These are phyloP conservation scores for Gentiana macrophylla DNA, from an alignment of 257 asterid genomes.

Conservation along the genomic window DNA sequence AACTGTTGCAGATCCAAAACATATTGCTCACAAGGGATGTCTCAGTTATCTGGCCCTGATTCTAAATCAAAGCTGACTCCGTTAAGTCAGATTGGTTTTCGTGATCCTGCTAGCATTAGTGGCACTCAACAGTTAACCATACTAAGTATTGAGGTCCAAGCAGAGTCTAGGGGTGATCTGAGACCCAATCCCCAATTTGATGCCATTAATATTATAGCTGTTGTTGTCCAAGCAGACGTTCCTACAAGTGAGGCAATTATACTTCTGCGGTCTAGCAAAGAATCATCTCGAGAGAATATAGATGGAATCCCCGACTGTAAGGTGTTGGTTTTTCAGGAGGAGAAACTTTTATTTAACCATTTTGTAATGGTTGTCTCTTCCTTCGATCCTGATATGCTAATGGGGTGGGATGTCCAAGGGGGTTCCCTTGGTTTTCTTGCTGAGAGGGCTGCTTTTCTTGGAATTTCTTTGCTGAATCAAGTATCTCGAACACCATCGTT, in stretches of 20 bases:
- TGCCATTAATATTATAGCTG: constrained; percentile 61
- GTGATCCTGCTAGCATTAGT: constrained; percentile 84
- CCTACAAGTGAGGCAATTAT: constrained; percentile 34
- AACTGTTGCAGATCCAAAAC: constrained; percentile 19
- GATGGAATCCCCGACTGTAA: constrained; percentile 58
- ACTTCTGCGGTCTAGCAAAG: constrained; percentile 46
- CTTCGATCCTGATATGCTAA: constrained; percentile 69
- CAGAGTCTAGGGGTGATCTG: constrained; percentile 84
- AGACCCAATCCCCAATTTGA: constrained; percentile 93
- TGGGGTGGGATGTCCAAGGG: constrained; percentile 98
- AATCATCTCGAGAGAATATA: constrained; percentile 27
- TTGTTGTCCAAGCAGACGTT: constrained; percentile 74
- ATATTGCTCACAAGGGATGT: constrained; percentile 36
- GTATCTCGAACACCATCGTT: constrained; percentile 70
- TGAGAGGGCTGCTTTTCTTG: constrained; percentile 90
- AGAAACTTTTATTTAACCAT: constrained; percentile 43
- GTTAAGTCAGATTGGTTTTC: constrained; percentile 81
- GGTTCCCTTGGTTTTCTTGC: constrained; percentile 96
- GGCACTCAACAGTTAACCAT: constrained; percentile 86
- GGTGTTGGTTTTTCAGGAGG: constrained; percentile 47
- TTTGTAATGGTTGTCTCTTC: constrained; percentile 42
- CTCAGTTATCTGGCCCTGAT: constrained; percentile 95
- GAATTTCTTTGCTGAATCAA: constrained; percentile 59
- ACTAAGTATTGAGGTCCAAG: constrained; percentile 77
- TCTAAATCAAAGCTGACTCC: constrained; percentile 58